Conservation (phyloP, 2,329 filamentous ascomycete species). For the Xylaria sp. region DNA sequence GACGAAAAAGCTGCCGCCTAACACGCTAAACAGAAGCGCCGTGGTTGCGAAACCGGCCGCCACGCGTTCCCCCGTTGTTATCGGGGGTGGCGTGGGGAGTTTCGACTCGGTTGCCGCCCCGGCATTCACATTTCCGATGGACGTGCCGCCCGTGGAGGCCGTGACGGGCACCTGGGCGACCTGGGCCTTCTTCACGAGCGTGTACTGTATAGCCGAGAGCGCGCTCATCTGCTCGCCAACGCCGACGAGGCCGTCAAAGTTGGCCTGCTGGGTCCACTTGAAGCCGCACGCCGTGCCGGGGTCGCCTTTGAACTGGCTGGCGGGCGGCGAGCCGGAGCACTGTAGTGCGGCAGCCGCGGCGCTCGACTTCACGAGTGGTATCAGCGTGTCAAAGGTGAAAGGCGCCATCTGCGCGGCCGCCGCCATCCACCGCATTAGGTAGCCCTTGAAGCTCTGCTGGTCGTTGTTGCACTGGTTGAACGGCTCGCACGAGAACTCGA, state of each 20-base stretch:
- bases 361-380: conserved; percentile 61
- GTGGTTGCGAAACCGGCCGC: conserved; percentile 67
- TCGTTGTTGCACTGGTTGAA: conserved; percentile 72
- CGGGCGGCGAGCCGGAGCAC: conserved; percentile 59
- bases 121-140: conserved; percentile 60
- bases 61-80: conserved; percentile 62
- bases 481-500: conserved; percentile 74
- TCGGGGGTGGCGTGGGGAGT: conserved; percentile 48
- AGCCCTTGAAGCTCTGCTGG: conserved; percentile 80
- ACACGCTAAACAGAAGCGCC: conserved; percentile 58
- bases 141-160: conserved; percentile 67
- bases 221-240: conserved; percentile 78
- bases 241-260: conserved; percentile 69
- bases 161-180: conserved; percentile 58
- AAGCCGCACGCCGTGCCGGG: conserved; percentile 74
- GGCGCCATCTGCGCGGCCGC: conserved; percentile 65
- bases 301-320: conserved; percentile 59
- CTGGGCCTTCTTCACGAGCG: conserved; percentile 55
- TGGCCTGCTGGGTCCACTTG: conserved; percentile 63
- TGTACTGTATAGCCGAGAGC: conserved; percentile 70
- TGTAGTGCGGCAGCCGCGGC: conserved; percentile 63
- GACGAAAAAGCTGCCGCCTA: conserved; percentile 63
- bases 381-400: conserved; percentile 60
- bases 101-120: conserved; percentile 48
- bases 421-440: conserved; percentile 74